Evolutionary conservation across 805 yeast species (phyloP), one percentile per base, ranked within the genome.

Genomic region (Wickerhamiella siamensis): DNA sequence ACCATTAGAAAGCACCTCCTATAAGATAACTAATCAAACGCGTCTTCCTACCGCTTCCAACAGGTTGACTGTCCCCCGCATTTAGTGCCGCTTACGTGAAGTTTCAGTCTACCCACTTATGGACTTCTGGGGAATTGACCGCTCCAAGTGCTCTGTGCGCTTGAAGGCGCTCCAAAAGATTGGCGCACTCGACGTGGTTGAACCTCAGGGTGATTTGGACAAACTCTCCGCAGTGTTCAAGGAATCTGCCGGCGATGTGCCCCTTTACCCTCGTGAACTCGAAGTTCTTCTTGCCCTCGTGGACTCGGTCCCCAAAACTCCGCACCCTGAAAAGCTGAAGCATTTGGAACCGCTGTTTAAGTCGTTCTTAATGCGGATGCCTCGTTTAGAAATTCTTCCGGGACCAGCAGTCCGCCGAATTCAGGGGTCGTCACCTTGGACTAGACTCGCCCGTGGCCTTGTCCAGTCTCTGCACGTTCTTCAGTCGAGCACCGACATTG

Each of bases 241-340:
- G 10, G 15, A 35, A 15, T 31, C 41, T 17, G 44, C 48, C 24
- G 27, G 16, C n/a, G 43, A 26, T 16, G 43, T 33, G n/a, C 43
- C 45, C n/a, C 43, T 51, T 34, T 45, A 47, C 17, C 20, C 40
- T 10, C 51, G 51, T 6, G 72, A 70, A 53, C 64, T 66, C 43
- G 81, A 78, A 47, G 67, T 71, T 4, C 60, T 78, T 44, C 49
- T 71, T 36, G 80, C 83, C 0, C 57, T 79, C 21, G 72, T 79
- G 45, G 62, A 63, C 21, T 60, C 74, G 12, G 64, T 21, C 12
- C 32, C 39, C 3, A 21, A 26, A 15, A 24, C 24, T 16, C 21
- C 16, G 54, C 54, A 43, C 63, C 38, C 29, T 12, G 29, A 24
- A 12, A 6, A 12, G 29, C 12, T 24, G 10, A 24, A 24, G 29